A percentile compares a stretch with the other conserved stretches of the same genome.
phyloP scores from a whole-genome alignment of 805 yeast species.

The Candida tallmaniae region DNA sequence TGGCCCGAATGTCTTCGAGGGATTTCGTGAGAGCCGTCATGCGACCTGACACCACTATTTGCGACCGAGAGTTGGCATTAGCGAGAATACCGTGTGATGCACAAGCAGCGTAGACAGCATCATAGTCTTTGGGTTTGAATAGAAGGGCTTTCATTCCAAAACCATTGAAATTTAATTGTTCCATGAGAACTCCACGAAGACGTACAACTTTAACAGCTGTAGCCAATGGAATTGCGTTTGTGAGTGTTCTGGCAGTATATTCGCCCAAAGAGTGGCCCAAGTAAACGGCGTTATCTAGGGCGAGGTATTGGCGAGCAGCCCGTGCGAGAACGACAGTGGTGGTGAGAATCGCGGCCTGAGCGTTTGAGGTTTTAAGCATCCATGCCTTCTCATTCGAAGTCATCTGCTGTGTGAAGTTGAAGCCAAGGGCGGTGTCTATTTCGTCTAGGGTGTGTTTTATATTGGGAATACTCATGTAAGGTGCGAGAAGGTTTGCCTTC shows the following conservation, averaged over 20 bases:
- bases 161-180: conserved; percentile 11
- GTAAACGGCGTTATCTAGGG: conserved; percentile 18
- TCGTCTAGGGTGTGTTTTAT: conserved; percentile 11
- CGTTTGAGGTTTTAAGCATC: conserved; percentile 36
- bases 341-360: conserved; percentile 52
- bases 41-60: conserved; percentile 44
- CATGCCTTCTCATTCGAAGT: conserved; percentile 15
- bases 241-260: conserved; percentile 38
- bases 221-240: conserved; percentile 29
- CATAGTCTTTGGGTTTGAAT: conserved; percentile 20
- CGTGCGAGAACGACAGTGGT: conserved; percentile 31
- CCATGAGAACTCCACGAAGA: conserved; percentile 43
- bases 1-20: conserved; percentile 13
- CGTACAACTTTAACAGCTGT: conserved; percentile 41
- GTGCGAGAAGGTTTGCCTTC: conserved; percentile 17
- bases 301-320: conserved; percentile 15
- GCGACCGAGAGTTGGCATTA: conserved; percentile 40
- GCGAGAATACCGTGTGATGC: conserved; percentile 33
- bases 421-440: conserved; percentile 19
- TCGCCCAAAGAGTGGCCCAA: conserved; percentile 53
- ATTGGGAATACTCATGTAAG: conserved; percentile 11
- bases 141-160: conserved; percentile 35
- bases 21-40: conserved; percentile 18
- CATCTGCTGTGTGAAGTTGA: conserved; percentile 17
- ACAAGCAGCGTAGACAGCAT: conserved; percentile 16